phyloP scores from a whole-genome alignment of 2,329 filamentous ascomycete genomes.

The Pseudogymnoascus sp. region DNA sequence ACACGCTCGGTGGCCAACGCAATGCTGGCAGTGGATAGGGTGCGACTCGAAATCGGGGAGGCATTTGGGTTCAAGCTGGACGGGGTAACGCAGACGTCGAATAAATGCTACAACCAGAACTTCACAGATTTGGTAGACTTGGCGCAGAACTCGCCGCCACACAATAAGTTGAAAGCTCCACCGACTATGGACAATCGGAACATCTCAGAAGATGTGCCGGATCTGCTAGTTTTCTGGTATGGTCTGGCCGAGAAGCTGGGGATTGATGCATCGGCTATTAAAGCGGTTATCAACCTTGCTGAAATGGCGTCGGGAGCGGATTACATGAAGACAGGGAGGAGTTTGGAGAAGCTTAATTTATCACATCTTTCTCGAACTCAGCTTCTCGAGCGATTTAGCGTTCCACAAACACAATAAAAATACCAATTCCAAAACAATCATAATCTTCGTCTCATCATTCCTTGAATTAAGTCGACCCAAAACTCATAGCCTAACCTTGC shows the following conservation, averaged over 20 bases:
- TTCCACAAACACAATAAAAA: not conserved
- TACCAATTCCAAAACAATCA: not conserved
- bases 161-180: constrained; percentile 20
- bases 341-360: not conserved
- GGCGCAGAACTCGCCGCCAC: constrained; percentile 20
- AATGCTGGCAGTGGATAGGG: constrained; percentile 20
- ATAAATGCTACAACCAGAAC: constrained; percentile 22
- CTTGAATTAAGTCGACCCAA: not conserved
- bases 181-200: constrained; percentile 18
- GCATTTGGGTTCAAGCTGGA: constrained; percentile 20
- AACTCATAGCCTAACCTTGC: constrained; percentile 16
- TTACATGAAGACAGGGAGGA: constrained; percentile 10
- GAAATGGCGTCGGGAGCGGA: constrained; percentile 17
- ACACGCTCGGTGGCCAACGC: constrained; percentile 11
- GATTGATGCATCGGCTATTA: constrained; percentile 19
- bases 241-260: constrained; percentile 18
- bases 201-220: constrained; percentile 21
- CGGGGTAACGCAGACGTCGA: constrained; percentile 20
- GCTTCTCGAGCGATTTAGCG: not conserved
- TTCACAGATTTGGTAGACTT: constrained; percentile 22
- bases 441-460: not conserved
- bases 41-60: constrained; percentile 20
- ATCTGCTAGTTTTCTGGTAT: constrained; percentile 20
- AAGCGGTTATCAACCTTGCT: constrained; percentile 17
- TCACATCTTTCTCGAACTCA: not conserved